These are phyloP conservation scores for Phalaenopsis hybrid DNA, from an alignment of 116 monocot species.

Conservation along the genomic window DNA sequence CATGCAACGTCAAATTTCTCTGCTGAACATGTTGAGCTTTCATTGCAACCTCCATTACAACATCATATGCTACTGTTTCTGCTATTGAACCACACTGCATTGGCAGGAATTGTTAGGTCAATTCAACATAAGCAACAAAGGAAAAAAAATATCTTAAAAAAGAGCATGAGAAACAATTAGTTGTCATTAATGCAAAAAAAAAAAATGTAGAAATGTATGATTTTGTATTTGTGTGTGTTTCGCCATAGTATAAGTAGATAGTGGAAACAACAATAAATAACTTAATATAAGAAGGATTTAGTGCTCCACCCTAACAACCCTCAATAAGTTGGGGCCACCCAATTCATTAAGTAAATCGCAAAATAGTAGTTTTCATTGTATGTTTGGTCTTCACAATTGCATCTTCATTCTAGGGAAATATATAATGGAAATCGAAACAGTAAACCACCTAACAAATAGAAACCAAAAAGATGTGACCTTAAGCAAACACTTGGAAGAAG, in stretches of 20 bases:
- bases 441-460: not conserved
- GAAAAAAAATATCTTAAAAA: not conserved
- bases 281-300: no score
- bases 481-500: not conserved
- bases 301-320: no score
- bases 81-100: constrained; percentile 39
- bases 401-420: not conserved
- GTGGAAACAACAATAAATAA: no score
- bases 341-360: no score
- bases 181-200: not conserved
- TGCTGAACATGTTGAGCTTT: constrained; percentile 37
- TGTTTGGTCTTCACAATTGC: not conserved
- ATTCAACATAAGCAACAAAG: not conserved
- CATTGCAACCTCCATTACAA: constrained; percentile 46
- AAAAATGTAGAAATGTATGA: not conserved
- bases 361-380: no score
- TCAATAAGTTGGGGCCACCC: no score
- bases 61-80: constrained; percentile 51
- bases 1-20: constrained; percentile 36
- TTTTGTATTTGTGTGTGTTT: not conserved
- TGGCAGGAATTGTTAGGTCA: not conserved
- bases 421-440: not conserved
- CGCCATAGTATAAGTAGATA: no score
- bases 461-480: not conserved
- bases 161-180: not conserved